Conservation (phyloP, 176 grass and related monocot species). For the Oropetium thomaeum region DNA sequence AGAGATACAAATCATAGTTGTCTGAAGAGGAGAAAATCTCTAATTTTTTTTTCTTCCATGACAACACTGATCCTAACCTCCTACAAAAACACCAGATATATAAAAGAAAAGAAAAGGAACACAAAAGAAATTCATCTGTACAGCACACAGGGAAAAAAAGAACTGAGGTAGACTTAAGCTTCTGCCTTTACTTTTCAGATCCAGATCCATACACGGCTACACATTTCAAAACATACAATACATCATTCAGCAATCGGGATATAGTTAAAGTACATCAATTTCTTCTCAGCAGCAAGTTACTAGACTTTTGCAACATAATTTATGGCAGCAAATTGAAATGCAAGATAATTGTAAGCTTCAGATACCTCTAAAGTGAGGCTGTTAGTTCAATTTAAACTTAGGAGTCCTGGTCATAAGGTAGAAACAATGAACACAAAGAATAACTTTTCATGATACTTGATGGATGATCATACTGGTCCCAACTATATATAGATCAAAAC, state of each 20-base stretch:
- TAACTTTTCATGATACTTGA: background rate
- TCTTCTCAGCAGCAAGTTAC: background rate
- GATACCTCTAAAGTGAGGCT: background rate
- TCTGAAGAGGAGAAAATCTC: too few species aligned
- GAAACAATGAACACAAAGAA: background rate
- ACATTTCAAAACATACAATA: background rate
- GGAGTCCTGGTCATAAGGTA: background rate
- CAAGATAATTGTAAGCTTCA: background rate
- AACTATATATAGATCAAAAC: background rate
- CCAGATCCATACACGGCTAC: too few species aligned
- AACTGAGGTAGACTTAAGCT: too few species aligned
- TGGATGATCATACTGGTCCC: background rate
- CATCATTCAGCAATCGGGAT: background rate
- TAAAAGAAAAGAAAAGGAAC: too few species aligned
- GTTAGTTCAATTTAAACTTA: background rate
- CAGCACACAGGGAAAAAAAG: too few species aligned
- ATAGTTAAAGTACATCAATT: background rate
- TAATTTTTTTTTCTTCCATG: too few species aligned
- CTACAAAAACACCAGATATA: too few species aligned
- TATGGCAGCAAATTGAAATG: background rate
- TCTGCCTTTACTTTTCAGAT: too few species aligned
- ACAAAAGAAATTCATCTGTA: too few species aligned
- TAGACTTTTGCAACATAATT: background rate
- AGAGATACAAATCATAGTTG: too few species aligned
- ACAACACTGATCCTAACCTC: too few species aligned